phyloP scores from a whole-genome alignment of 768 basidiomycete species.

The Collybia sp. region DNA sequence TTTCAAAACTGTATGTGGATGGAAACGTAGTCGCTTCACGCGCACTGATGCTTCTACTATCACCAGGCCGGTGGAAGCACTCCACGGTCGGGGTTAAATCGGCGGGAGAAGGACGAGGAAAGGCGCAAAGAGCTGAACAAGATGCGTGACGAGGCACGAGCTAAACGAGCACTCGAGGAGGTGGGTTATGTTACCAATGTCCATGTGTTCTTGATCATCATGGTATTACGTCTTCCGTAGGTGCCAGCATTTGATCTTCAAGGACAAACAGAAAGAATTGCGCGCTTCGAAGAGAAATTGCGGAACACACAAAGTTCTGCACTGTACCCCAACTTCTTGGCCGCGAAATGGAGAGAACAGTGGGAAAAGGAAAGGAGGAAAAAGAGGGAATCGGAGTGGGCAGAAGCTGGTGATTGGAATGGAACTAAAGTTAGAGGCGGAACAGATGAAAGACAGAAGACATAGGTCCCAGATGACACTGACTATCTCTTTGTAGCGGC shows the following conservation, averaged over 20 bases:
- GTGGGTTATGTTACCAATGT: slow-evolving; percentile 29
- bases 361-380: slow-evolving; percentile 37
- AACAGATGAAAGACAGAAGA: slow-evolving; percentile 36
- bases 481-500: neutral
- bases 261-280: slow-evolving; percentile 55
- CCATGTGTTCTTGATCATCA: slow-evolving; percentile 1
- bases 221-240: slow-evolving; percentile 19
- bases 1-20: slow-evolving; percentile 46
- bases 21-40: neutral
- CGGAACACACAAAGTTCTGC: slow-evolving; percentile 45
- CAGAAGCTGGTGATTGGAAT: slow-evolving; percentile 17
- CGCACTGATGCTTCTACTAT: neutral
- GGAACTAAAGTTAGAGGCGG: slow-evolving; percentile 18
- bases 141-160: slow-evolving; percentile 66
- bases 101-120: slow-evolving; percentile 59
- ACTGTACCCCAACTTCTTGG: slow-evolving; percentile 58
- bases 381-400: slow-evolving; percentile 25
- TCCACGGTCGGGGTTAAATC: slow-evolving; percentile 38
- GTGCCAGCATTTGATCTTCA: slow-evolving; percentile 50
- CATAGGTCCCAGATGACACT: neutral
- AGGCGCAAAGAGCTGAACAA: slow-evolving; percentile 60
- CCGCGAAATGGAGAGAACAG: slow-evolving; percentile 50
- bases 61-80: slow-evolving; percentile 37
- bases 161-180: slow-evolving; percentile 49
- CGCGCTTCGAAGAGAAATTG: slow-evolving; percentile 56